Conservation (phyloP, 805 yeast genomes). For the Nakazawaea ernobii region DNA sequence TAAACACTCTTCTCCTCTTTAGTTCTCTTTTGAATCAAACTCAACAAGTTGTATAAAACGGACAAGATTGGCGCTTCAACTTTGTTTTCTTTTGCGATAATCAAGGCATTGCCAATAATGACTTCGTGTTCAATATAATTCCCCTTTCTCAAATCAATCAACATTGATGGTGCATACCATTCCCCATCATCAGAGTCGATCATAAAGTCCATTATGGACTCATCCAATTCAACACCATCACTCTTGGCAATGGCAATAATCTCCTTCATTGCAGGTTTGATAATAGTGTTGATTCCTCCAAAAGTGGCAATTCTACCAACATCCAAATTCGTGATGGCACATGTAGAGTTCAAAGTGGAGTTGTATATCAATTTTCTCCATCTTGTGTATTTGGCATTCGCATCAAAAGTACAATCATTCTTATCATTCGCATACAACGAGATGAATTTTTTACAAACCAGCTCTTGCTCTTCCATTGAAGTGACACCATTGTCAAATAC, state of each 20-base stretch:
- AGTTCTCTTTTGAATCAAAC: constrained; percentile 25
- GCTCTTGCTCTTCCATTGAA: constrained; percentile 20
- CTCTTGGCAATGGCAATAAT: constrained; percentile 38
- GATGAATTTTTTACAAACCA: constrained; percentile 26
- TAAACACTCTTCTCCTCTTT: constrained; percentile 24
- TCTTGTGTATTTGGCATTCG: constrained; percentile 32
- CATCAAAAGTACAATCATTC: constrained; percentile 25
- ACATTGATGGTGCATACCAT: constrained; percentile 43
- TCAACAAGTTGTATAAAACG: constrained; percentile 21
- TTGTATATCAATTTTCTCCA: constrained; percentile 45
- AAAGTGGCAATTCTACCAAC: constrained; percentile 29
- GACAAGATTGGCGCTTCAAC: constrained; percentile 25
- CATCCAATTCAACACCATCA: constrained; percentile 36
- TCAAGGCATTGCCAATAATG: constrained; percentile 36
- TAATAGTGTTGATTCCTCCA: constrained; percentile 22
- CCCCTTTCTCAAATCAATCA: constrained; percentile 37
- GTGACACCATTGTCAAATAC: constrained; percentile 28
- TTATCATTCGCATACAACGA: constrained; percentile 27
- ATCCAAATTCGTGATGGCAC: constrained; percentile 36
- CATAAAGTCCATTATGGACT: constrained; percentile 27
- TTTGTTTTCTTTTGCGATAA: constrained; percentile 22
- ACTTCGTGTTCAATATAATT: constrained; percentile 37
- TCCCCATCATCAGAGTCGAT: constrained; percentile 34
- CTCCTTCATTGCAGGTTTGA: constrained; percentile 40
- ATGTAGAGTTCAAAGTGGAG: constrained; percentile 39